These are phyloP conservation scores for Cutaneotrichosporon cutaneum DNA, from an alignment of 1,284 basidiomycete species.

Conservation along the genomic window DNA sequence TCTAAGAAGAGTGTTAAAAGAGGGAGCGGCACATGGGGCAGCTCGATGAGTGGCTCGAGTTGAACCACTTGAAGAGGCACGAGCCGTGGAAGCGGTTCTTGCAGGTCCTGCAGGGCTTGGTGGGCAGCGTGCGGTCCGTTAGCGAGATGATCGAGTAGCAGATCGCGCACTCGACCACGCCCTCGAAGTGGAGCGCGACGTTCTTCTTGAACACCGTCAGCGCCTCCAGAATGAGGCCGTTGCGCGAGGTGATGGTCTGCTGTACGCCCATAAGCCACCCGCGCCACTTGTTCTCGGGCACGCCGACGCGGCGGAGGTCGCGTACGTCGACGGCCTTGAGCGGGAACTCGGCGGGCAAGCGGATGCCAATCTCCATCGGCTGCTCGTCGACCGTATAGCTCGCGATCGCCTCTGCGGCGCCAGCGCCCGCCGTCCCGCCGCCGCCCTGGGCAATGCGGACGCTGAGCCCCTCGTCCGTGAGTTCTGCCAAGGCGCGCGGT, in stretches of 20 bases:
- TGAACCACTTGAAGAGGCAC: conserved; percentile 96
- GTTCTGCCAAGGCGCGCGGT: conserved; percentile 62
- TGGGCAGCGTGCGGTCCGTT: conserved; percentile 82
- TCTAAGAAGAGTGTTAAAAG: conserved; percentile 46
- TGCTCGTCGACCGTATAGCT: conserved; percentile 90
- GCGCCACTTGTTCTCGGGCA: conserved; percentile 86
- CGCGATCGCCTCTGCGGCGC: conserved; percentile 52
- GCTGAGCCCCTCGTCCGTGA: conserved; percentile 76
- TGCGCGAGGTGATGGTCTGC: conserved; percentile 80
- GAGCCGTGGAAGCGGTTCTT: conserved; percentile 92
- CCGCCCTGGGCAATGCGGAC: conserved; percentile 69
- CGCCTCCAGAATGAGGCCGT: conserved; percentile 87
- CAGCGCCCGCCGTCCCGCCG: conserved; percentile 64
- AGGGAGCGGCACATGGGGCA: conserved; percentile 81
- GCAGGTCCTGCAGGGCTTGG: conserved; percentile 91
- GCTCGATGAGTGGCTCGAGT: conserved; percentile 75
- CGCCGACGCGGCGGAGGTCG: conserved; percentile 80
- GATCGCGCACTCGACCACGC: conserved; percentile 89
- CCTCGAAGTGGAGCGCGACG: conserved; percentile 84
- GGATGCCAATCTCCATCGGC: conserved; percentile 83
- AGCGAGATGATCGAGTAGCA: conserved; percentile 96
- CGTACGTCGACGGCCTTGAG: conserved; percentile 82
- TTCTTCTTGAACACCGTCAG: conserved; percentile 94
- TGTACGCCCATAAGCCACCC: conserved; percentile 92
- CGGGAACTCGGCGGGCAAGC: conserved; percentile 88